Conservation (phyloP, 1,284 basidiomycete genomes). For the Cryptococcus sp. region DNA sequence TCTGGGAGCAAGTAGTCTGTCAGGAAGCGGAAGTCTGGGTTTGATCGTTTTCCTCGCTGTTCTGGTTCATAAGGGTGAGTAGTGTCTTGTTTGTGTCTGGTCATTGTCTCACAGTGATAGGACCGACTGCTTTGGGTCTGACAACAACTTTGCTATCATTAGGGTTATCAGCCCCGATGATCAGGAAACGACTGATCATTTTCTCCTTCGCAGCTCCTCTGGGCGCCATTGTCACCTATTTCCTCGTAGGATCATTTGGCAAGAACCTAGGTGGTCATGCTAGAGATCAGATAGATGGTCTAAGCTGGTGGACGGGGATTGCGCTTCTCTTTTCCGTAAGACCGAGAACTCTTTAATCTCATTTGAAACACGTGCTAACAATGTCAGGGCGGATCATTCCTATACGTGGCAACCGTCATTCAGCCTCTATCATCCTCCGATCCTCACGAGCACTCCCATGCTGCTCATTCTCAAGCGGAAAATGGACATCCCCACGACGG, state of each 20-base stretch:
- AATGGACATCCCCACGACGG: slow-evolving; percentile 12
- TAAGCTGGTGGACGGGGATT: slow-evolving; percentile 60
- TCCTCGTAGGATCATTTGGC: slow-evolving; percentile 58
- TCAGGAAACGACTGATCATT: slow-evolving; percentile 67
- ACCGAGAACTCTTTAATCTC: slow-evolving; percentile 1
- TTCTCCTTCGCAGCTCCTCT: slow-evolving; percentile 77
- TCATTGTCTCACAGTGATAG: slow-evolving; percentile 46
- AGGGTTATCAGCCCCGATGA: slow-evolving; percentile 61
- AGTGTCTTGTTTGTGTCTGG: not conserved
- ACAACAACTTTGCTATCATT: slow-evolving; percentile 73
- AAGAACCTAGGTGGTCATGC: not conserved
- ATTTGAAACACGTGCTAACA: not conserved
- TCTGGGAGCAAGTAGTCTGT: slow-evolving; percentile 61
- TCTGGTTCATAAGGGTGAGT: slow-evolving; percentile 77
- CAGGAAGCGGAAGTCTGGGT: slow-evolving; percentile 53
- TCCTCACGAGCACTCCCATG: slow-evolving; percentile 50
- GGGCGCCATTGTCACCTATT: slow-evolving; percentile 66
- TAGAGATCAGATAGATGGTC: slow-evolving; percentile 15
- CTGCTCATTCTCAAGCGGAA: slow-evolving; percentile 40
- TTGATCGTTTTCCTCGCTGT: slow-evolving; percentile 81
- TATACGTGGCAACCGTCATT: slow-evolving; percentile 88
- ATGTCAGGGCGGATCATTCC: slow-evolving; percentile 81
- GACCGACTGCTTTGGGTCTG: slow-evolving; percentile 77
- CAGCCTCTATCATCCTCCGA: slow-evolving; percentile 57
- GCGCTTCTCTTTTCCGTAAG: slow-evolving; percentile 47